Conservation (phyloP, 2,329 filamentous ascomycete genomes). For the Claviceps maximensis region DNA sequence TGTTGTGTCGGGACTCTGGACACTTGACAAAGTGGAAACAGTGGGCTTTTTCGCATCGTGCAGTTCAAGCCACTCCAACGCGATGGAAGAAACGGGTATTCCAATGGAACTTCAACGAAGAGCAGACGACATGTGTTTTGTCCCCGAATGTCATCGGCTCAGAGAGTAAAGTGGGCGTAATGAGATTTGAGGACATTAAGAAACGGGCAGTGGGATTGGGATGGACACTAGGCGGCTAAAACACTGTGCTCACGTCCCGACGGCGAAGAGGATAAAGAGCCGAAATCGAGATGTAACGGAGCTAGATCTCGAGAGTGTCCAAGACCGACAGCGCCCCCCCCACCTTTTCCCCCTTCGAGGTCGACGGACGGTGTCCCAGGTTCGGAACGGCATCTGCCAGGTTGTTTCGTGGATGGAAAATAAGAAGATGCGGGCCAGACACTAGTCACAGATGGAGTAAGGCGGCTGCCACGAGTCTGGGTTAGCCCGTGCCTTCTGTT, state of each 20-base stretch:
- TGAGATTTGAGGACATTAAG: background rate
- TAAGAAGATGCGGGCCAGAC: conserved; percentile 2
- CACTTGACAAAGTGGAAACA: background rate
- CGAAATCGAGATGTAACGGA: conserved; percentile 14
- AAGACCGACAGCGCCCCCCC: conserved; percentile 7
- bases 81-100: too few relatives aligned
- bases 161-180: background rate
- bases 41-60: background rate
- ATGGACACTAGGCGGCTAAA: conserved; percentile 10
- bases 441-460: conserved; percentile 1
- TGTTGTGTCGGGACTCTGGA: background rate
- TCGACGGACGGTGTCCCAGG: conserved; percentile 7
- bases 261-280: conserved; percentile 10
- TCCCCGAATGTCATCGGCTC: too few relatives aligned
- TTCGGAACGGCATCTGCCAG: conserved; percentile 9
- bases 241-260: conserved; percentile 11
- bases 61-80: background rate
- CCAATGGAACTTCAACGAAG: too few relatives aligned
- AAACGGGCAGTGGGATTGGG: conserved; percentile 3
- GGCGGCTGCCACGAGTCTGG: background rate
- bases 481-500: background rate
- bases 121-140: too few relatives aligned
- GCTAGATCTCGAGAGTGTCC: conserved; percentile 13
- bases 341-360: too few relatives aligned
- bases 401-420: conserved; percentile 11